A percentile compares a stretch with the other conserved stretches of the same genome.
phyloP scores from a whole-genome alignment of 495 filamentous ascomycete genomes.

The Penicillium subrubescens region DNA sequence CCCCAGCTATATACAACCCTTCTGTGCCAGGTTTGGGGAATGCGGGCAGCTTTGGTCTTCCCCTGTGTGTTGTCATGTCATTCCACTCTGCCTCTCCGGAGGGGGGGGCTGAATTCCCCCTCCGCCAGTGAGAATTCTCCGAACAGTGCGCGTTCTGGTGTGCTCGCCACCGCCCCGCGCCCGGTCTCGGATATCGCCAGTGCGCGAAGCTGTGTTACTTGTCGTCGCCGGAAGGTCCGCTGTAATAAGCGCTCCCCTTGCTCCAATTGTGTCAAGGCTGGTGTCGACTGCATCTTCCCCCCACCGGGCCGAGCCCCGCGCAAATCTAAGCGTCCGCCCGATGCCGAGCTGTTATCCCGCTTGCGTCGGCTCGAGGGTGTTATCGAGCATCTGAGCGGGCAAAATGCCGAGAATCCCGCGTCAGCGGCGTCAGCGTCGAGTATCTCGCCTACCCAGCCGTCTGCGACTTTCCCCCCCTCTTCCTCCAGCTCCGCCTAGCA shows the following conservation, averaged over 20 bases:
- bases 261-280: conserved; percentile 77
- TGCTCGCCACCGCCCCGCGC: conserved; percentile 23
- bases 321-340: conserved; percentile 64
- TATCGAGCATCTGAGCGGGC: conserved; percentile 63
- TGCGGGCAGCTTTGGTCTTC: conserved; percentile 9
- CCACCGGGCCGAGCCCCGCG: conserved; percentile 79
- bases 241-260: conserved; percentile 87
- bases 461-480: conserved; percentile 1
- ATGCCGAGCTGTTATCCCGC: conserved; percentile 77
- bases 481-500: conserved; percentile 2
- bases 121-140: conserved; percentile 26
- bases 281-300: conserved; percentile 82
- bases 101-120: conserved; percentile 13
- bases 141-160: conserved; percentile 8
- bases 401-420: conserved; percentile 16
- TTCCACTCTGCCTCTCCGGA: conserved; percentile 31
- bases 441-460: conserved; percentile 9
- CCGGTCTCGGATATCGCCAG: conserved; percentile 37
- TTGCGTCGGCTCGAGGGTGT: conserved; percentile 80
- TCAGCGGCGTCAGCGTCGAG: conserved; percentile 13
- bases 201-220: conserved; percentile 80
- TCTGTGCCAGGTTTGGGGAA: conserved; percentile 3
- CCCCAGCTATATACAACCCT: neutral
- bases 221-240: conserved; percentile 79
- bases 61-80: conserved; percentile 31